Percentiles rank a stretch among this genome's conserved stretches.
phyloP scores from a whole-genome alignment of 768 basidiomycete genomes.

The Leccinum fibrillosum region DNA sequence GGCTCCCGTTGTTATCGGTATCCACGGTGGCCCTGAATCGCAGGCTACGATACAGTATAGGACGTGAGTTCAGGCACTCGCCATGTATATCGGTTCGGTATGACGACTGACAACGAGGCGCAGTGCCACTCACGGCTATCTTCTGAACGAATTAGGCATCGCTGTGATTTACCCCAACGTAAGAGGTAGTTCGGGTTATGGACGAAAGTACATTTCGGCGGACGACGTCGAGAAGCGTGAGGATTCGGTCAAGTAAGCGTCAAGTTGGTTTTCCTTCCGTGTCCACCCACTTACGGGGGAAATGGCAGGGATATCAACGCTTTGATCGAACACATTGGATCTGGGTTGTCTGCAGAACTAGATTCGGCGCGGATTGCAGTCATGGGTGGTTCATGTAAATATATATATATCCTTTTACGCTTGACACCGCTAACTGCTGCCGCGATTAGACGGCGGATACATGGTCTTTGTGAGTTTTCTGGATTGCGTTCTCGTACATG shows the following conservation, averaged over 20 bases:
- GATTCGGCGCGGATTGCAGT: constrained; percentile 39
- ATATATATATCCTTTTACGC: too few species aligned
- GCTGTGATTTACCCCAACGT: constrained; percentile 44
- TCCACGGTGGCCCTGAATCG: constrained; percentile 40
- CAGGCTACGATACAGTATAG: constrained; percentile 35
- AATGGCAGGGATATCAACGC: constrained; percentile 35
- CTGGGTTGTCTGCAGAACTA: constrained; percentile 32
- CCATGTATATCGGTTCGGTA: background rate
- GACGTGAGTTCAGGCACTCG: constrained; percentile 23
- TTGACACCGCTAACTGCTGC: background rate
- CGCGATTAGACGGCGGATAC: constrained; percentile 35
- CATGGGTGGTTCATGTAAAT: constrained; percentile 40
- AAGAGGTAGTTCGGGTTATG: constrained; percentile 41
- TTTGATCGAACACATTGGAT: constrained; percentile 35
- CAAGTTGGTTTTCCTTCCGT: background rate
- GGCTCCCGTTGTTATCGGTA: constrained; percentile 34
- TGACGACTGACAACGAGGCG: constrained; percentile 2
- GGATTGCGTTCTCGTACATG: background rate
- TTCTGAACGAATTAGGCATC: constrained; percentile 40
- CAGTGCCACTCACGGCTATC: constrained; percentile 37
- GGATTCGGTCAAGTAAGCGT: constrained; percentile 38
- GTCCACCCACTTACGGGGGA: background rate
- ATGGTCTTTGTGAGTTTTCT: constrained; percentile 36
- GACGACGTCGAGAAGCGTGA: constrained; percentile 44
- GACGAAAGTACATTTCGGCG: constrained; percentile 36